Evolutionary conservation across 176 grass and related monocot species (phyloP), one percentile per base, ranked within the genome.

Genomic region (Oryza punctata): DNA sequence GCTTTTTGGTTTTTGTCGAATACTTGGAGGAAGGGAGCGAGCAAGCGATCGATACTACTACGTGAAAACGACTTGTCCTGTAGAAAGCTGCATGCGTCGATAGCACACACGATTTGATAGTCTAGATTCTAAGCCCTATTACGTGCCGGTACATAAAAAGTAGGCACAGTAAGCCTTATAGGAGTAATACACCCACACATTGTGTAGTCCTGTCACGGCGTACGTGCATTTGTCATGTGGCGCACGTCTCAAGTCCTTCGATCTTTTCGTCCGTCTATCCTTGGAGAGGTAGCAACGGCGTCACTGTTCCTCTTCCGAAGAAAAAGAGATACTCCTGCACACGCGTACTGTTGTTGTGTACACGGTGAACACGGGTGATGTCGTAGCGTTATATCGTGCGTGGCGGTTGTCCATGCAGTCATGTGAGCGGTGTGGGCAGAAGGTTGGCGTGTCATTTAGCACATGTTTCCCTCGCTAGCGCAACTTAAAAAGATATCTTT

Each of bases 101-200:
- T 47, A 7, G 67, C 30, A 6, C 40, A 27, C 65, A 74, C 67
- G 88, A 86, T 86, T 90, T 90, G 88, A 86, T 77, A 83, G 84
- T 90, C 84, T 90, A 90, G 88, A 86, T 90, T 82, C 88, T 90
- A 78, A 12, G 24, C 63, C 82, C 76, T 75, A 75, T 73, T 86
- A 82, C 79, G 74, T 78, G 82, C 84, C 23, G 79, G 88, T 45
- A 50, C 84, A 90, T 86, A 82, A 90, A 82, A 90, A 90, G 84
- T 72, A 86, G 79, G 82, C 63, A 73, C 79, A 49, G 67, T 28
- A 77, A 73, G 50, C 74, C 79, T 16, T 76, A 85, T 57, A 57
- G 52, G 52, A 57, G 52, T 85, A 77, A 84, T 59, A 50, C 77
- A 70, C 71, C 77, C 57, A 16, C 86, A 60, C 72, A 54, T 40